Base-by-base conservation (phyloP, 2,329 filamentous ascomycete genomes). In the Microdochium bolleyi region DNA sequence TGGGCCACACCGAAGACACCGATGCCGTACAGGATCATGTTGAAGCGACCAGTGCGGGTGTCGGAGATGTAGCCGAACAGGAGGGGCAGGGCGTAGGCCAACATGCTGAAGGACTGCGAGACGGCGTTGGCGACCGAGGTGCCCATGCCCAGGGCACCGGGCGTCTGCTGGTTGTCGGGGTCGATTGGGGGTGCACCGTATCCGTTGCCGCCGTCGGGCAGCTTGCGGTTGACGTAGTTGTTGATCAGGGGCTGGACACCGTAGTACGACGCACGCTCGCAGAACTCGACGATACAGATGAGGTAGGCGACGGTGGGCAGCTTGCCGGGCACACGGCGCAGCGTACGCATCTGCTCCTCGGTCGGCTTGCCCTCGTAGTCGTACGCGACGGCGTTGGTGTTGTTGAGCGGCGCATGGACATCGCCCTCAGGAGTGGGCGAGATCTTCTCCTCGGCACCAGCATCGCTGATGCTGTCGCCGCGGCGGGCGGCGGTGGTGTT, bases 71-170 rank as follows among this genome's bases (percentile, higher is more conserved):
- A 74, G 16, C 73, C 76, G 52, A 76, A 73, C 7, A 80, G 38
- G 24, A 85, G 72, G 1, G 82, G 82, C 13, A 84, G 67, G 3
- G 75, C 66, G 58, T 84, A 85, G 1, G 79, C 74, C 37, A 85
- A 64, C 59, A 85, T 75, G 53, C 67, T 75, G 69, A 80, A 83
- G 25, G 76, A 77, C 56, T 83, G 71, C 19, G 21, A 22, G 44
- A 77, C 70, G 19, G 74, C 74, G 16, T 71, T 72, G 10, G 74
- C 66, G 25, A 72, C 73, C 37, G 75, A 69, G 0, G 73, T 64
- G 2, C 78, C 78, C 61, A 71, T 71, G 24, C 73, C 74, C 3
- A 80, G 59, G 2, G 77, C 78, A 52, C 77, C 78, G 11, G 75
- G 74, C 59, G 62, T 7, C 58, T 57, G 1, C 57, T 57, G 37